phyloP scores from a whole-genome alignment of 2,329 filamentous ascomycete species.

The Cryphonectria naterciae region DNA sequence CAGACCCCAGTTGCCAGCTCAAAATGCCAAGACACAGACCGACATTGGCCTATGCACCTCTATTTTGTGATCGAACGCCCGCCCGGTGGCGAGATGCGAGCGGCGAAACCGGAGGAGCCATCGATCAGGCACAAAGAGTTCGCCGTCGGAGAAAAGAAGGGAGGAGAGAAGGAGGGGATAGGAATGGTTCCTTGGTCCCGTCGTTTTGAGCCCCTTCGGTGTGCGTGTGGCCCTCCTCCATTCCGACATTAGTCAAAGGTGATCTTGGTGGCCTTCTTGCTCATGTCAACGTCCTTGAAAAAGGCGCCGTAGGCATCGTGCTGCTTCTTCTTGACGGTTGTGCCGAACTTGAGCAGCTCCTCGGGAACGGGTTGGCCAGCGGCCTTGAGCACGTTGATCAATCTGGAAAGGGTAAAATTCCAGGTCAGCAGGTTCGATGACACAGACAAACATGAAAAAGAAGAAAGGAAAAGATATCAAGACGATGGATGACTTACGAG shows the following conservation, averaged over 20 bases:
- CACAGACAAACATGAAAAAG: background rate
- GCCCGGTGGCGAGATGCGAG: background rate
- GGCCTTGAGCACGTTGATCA: conserved; percentile 92
- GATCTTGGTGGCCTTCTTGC: conserved; percentile 87
- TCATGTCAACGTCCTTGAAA: conserved; percentile 86
- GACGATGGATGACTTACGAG: conserved; percentile 62
- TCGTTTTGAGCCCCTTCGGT: background rate
- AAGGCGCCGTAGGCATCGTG: conserved; percentile 96
- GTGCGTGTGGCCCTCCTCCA: background rate
- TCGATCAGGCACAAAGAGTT: background rate
- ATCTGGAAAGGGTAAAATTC: conserved; percentile 47
- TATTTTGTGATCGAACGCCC: background rate
- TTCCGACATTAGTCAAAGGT: conserved; percentile 69
- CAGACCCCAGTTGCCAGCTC: background rate
- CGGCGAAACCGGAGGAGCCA: background rate
- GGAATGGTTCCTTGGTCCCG: background rate
- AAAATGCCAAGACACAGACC: conserved; percentile 9
- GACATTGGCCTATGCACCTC: background rate
- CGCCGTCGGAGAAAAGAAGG: background rate
- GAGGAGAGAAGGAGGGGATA: background rate
- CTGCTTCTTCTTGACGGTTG: conserved; percentile 98
- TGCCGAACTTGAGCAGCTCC: conserved; percentile 90
- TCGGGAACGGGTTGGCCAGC: conserved; percentile 91
- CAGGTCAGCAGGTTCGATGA: conserved; percentile 32
- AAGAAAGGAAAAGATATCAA: background rate